Percentiles rank a stretch among this genome's conserved stretches.
Evolutionary conservation across 768 basidiomycete genomes (phyloP).

Genomic region (Tylopilus sp.): DNA sequence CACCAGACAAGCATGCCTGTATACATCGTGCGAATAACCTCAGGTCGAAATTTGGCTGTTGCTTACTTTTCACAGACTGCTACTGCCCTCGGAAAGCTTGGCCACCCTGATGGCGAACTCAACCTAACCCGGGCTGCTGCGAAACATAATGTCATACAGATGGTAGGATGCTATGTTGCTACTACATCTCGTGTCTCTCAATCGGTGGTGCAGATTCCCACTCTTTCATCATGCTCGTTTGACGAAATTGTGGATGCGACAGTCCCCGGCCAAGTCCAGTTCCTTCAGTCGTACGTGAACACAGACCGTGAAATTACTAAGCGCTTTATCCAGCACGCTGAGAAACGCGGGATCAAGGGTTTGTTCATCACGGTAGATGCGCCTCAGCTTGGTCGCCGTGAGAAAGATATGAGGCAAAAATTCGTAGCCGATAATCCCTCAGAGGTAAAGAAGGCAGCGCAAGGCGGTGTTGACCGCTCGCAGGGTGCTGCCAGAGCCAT

Average conservation of each 20-base stretch:
- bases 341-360: slow-evolving; percentile 84
- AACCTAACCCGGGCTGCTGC: slow-evolving; percentile 87
- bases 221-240: slow-evolving; percentile 92
- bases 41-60: not conserved
- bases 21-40: slow-evolving; percentile 57
- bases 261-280: slow-evolving; percentile 72
- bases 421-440: slow-evolving; percentile 70
- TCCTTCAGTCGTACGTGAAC: slow-evolving; percentile 90
- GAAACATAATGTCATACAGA: slow-evolving; percentile 71
- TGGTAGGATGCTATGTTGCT: slow-evolving; percentile 39
- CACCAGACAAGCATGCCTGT: slow-evolving; percentile 71
- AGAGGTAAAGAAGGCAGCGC: slow-evolving; percentile 42
- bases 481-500: slow-evolving; percentile 96
- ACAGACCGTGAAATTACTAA: slow-evolving; percentile 83
- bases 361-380: slow-evolving; percentile 98
- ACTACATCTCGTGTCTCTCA: not conserved
- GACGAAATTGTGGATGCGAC: slow-evolving; percentile 93
- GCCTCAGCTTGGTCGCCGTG: slow-evolving; percentile 89
- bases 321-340: slow-evolving; percentile 86
- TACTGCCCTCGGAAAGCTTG: slow-evolving; percentile 89
- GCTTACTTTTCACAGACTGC: slow-evolving; percentile 47
- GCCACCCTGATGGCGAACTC: slow-evolving; percentile 93
- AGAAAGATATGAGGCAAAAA: slow-evolving; percentile 97
- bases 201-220: slow-evolving; percentile 68
- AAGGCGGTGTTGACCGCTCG: slow-evolving; percentile 64